phyloP scores from a whole-genome alignment of 371 early-diverging fungal species.

The Capillidium rhysosporum region DNA sequence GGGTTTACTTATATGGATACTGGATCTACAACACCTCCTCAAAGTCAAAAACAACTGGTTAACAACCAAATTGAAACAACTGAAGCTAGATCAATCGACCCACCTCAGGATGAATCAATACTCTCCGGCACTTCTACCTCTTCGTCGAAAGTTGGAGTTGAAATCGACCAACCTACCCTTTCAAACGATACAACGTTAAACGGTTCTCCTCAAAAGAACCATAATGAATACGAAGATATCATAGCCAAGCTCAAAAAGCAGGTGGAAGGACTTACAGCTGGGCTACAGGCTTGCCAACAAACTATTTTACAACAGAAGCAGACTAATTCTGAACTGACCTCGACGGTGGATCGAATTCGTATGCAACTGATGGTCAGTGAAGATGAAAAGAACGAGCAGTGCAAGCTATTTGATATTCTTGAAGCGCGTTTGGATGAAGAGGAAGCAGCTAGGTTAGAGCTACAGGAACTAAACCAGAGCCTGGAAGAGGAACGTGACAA shows the following conservation, averaged over 20 bases:
- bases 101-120: background rate
- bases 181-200: background rate
- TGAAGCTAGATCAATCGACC: background rate
- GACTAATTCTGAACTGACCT: background rate
- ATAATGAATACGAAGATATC: background rate
- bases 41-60: background rate
- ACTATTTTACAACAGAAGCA: background rate
- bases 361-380: background rate
- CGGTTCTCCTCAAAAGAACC: background rate
- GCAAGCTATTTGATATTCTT: background rate
- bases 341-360: background rate
- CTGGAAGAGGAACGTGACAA: background rate
- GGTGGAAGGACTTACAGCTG: background rate
- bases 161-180: background rate
- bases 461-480: background rate
- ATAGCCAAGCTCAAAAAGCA: background rate
- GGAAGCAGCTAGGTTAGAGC: background rate
- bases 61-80: background rate
- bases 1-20: conserved; percentile 47
- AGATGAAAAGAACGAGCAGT: background rate
- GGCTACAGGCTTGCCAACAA: background rate
- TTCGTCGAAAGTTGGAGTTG: too few relatives aligned
- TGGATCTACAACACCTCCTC: background rate
- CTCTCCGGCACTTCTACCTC: background rate
- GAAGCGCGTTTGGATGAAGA: background rate